Evolutionary conservation across 2,329 filamentous ascomycete species (phyloP).

Genomic region (Penicillium sp.): DNA sequence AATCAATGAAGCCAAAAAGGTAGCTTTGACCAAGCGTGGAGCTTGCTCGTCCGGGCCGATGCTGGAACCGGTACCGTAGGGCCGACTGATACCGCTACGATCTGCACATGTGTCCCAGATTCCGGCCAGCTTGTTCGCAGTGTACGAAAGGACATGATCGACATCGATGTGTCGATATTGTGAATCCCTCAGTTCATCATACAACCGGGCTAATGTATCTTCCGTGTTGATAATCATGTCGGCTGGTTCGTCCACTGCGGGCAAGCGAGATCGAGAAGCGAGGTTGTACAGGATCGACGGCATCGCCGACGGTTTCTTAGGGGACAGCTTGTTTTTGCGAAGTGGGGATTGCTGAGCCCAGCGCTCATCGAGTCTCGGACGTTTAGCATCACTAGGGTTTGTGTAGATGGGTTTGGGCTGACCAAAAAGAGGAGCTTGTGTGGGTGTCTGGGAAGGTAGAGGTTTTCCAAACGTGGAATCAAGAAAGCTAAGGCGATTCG

Average conservation of each 20-base stretch:
- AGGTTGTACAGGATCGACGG: conserved; percentile 66
- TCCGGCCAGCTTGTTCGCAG: conserved; percentile 31
- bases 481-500: conserved; percentile 27
- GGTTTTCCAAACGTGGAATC: conserved; percentile 30
- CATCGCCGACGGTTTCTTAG: conserved; percentile 57
- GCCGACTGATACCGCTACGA: conserved; percentile 40
- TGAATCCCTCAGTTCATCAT: conserved; percentile 42
- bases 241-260: conserved; percentile 61
- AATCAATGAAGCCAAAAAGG: conserved; percentile 70
- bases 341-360: conserved; percentile 34
- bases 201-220: conserved; percentile 59
- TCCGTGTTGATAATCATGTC: conserved; percentile 71
- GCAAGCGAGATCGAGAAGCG: conserved; percentile 51
- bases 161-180: conserved; percentile 31
- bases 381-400: conserved; percentile 40
- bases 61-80: conserved; percentile 46
- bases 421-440: conserved; percentile 5
- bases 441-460: too few relatives aligned
- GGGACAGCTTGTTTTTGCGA: conserved; percentile 32
- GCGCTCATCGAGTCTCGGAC: conserved; percentile 39
- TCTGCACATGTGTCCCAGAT: conserved; percentile 31
- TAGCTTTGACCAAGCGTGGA: conserved; percentile 65
- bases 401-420: conserved; percentile 38
- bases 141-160: conserved; percentile 30
- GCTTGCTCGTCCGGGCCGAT: conserved; percentile 61